Conservation (phyloP, 441 rosid species). For the Jatropha podagrica region DNA sequence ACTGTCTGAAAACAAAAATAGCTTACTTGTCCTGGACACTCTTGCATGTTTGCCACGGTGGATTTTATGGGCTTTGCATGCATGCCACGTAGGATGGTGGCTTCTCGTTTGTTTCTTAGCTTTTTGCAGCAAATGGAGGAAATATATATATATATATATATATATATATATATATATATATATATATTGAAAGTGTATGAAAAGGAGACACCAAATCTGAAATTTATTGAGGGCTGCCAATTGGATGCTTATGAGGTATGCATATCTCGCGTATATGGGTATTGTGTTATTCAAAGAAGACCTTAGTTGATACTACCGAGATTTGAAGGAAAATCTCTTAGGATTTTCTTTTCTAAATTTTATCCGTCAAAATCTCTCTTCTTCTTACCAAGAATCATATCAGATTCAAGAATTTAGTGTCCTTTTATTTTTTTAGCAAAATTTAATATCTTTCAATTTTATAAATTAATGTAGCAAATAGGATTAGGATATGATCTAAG, state of each 20-base stretch:
- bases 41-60: slow-evolving; percentile 21
- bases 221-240: slow-evolving; percentile 5
- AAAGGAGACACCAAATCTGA: slow-evolving; percentile 25
- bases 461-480: too few relatives aligned
- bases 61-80: slow-evolving; percentile 6
- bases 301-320: slow-evolving; percentile 28
- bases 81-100: background rate
- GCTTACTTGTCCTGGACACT: background rate
- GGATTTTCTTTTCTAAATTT: background rate
- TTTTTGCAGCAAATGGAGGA: background rate
- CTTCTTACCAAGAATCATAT: background rate
- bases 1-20: background rate
- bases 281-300: slow-evolving; percentile 33
- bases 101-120: background rate
- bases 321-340: slow-evolving; percentile 31
- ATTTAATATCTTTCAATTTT: background rate
- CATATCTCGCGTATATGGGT: slow-evolving; percentile 36
- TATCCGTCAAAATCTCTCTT: background rate
- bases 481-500: background rate
- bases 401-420: slow-evolving; percentile 12
- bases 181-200: background rate
- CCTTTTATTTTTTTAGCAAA: background rate
- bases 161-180: background rate
- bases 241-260: slow-evolving; percentile 20
- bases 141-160: background rate